Base-by-base conservation (phyloP, 148 eudicot species). In the Rhododendron henanense region DNA sequence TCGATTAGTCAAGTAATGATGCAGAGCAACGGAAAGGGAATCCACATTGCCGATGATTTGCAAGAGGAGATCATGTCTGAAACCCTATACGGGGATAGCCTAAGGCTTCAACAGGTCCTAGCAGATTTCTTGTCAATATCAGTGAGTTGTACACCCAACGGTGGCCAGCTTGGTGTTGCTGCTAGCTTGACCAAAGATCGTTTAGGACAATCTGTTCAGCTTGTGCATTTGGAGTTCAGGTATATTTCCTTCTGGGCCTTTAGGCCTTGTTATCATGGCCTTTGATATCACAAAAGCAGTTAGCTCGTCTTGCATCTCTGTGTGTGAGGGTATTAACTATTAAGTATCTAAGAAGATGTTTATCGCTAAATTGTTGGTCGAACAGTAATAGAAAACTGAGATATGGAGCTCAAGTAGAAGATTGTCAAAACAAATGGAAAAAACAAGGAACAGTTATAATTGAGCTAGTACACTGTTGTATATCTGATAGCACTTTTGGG, bases 191-290 rank as follows among this genome's bases (percentile, higher is more conserved):
- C 87, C 14, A 93, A 92, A 87, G 98, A 96, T 84, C 86, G 84
- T 63, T 63, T 95, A 67, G 97, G 96, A 45, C 88, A 92, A 76
- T 90, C 94, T 78, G 90, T 94, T 87, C 96, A 95, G 86, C 96
- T 96, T 44, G 97, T 92, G 69, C 93, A 88, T 86, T 79, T 94
- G 85, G 97, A 96, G 87, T 94, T 96, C 93, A 96, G 99, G 99
- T 96, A 93, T 69, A 39, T 21, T 41, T 21, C 48, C 4, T 41
- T 19, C 31, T 78, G 50, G 48, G 50, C 53, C 80, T 77, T 77
- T 8, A 77, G 28, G 31, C 51, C 31, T 77, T 39, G 65, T 59
- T 59, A 6, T 59, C 65, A 21, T 59, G 65, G 65, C 65, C 65
- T 59, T 4, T 59, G 65, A 59, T 59, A 59, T 6, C n/a, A 21